Percentiles rank a stretch among this genome's conserved stretches.
phyloP scores from a whole-genome alignment of 164 flowering plant genomes.

The Kalanchoe fedtschenkoi region DNA sequence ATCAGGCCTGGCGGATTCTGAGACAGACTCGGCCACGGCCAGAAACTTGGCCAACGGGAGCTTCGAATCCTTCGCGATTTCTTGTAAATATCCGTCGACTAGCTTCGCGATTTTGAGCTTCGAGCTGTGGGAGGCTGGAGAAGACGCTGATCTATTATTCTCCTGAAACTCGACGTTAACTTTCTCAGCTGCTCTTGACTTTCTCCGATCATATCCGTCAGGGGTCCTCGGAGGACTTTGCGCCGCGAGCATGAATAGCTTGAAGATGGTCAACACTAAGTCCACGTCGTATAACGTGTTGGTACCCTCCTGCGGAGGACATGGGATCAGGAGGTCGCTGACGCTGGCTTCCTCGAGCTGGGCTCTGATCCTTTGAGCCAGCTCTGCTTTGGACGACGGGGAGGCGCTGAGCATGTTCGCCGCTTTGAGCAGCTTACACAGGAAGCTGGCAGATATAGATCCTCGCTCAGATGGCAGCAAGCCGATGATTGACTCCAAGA shows the following conservation, averaged over 20 bases:
- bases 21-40: slow-evolving; percentile 56
- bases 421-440: slow-evolving; percentile 70
- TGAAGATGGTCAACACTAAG: slow-evolving; percentile 54
- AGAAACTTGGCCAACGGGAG: slow-evolving; percentile 64
- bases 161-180: slow-evolving; percentile 58
- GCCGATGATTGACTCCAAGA: slow-evolving; percentile 71
- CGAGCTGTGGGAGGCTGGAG: slow-evolving; percentile 74
- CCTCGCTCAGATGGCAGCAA: slow-evolving; percentile 74
- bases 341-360: slow-evolving; percentile 83
- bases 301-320: slow-evolving; percentile 20
- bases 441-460: slow-evolving; percentile 65
- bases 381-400: slow-evolving; percentile 61
- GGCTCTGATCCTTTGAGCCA: slow-evolving; percentile 57
- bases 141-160: slow-evolving; percentile 53
- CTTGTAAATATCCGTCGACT: slow-evolving; percentile 70
- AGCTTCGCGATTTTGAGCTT: slow-evolving; percentile 82
- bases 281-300: slow-evolving; percentile 62
- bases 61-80: slow-evolving; percentile 59
- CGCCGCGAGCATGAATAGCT: slow-evolving; percentile 67
- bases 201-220: slow-evolving; percentile 38
- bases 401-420: slow-evolving; percentile 63
- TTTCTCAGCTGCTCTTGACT: slow-evolving; percentile 82
- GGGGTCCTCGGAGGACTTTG: slow-evolving; percentile 82
- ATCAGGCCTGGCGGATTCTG: slow-evolving; percentile 74
- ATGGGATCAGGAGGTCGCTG: slow-evolving; percentile 65